A percentile compares a stretch with the other conserved stretches of the same genome.
Evolutionary conservation across 1,284 basidiomycete genomes (phyloP).

Genomic region (Pseudozyma hubeiensis): DNA sequence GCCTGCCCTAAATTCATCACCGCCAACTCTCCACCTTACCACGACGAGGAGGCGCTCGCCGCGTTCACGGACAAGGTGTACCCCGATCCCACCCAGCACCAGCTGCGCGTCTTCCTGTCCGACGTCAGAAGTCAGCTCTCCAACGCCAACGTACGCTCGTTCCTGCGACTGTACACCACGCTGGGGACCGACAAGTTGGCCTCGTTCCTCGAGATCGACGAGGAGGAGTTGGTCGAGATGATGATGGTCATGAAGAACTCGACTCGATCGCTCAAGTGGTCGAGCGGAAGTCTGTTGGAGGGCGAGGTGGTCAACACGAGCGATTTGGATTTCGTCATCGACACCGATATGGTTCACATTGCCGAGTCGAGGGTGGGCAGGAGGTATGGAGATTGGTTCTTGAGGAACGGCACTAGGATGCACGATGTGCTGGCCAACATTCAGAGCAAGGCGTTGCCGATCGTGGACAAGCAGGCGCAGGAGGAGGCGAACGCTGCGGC

Average conservation of each 20-base stretch:
- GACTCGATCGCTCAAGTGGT: constrained; percentile 75
- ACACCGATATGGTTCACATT: constrained; percentile 94
- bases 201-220: constrained; percentile 83
- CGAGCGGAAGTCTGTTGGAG: constrained; percentile 77
- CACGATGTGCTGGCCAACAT: constrained; percentile 56
- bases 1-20: constrained; percentile 97
- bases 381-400: constrained; percentile 95
- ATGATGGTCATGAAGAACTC: constrained; percentile 96
- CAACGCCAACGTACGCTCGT: constrained; percentile 86
- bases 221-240: constrained; percentile 94
- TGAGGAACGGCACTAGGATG: constrained; percentile 73
- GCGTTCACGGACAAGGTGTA: constrained; percentile 72
- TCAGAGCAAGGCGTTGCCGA: constrained; percentile 58
- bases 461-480: constrained; percentile 38
- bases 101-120: constrained; percentile 83
- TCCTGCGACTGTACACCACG: constrained; percentile 94
- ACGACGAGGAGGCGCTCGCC: constrained; percentile 79
- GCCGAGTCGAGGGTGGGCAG: constrained; percentile 91
- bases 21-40: constrained; percentile 87
- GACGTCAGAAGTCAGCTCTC: constrained; percentile 81
- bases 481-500: constrained; percentile 25
- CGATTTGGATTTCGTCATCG: constrained; percentile 94
- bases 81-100: constrained; percentile 83
- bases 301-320: constrained; percentile 89
- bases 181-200: constrained; percentile 92